Conservation (phyloP, 2,329 filamentous ascomycete species). For the Aspergillus novoparasiticus region DNA sequence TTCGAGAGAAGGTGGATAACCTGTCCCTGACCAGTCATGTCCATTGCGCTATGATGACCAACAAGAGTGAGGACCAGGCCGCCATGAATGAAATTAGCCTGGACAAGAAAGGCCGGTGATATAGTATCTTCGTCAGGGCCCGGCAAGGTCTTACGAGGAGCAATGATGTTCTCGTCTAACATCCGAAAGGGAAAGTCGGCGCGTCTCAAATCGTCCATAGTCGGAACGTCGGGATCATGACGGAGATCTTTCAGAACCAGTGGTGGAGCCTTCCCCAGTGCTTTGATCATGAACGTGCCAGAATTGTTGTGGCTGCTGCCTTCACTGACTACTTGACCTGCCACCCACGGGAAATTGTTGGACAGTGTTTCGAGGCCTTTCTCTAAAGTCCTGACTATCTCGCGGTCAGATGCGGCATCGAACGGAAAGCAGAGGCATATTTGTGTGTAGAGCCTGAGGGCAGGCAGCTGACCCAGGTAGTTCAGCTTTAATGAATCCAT, state of each 20-base stretch:
- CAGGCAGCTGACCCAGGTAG: conserved; percentile 46
- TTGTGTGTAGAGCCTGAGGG: conserved; percentile 52
- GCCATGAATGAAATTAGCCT: conserved; percentile 30
- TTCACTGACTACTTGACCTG: conserved; percentile 48
- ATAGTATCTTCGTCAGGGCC: conserved; percentile 17
- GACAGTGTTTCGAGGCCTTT: conserved; percentile 45
- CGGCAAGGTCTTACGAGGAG: conserved; percentile 46
- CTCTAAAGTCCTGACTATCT: conserved; percentile 35
- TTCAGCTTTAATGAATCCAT: conserved; percentile 34
- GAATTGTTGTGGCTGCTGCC: conserved; percentile 27
- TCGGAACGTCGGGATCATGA: conserved; percentile 36
- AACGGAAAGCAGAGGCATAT: conserved; percentile 46
- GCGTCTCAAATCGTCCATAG: conserved; percentile 41
- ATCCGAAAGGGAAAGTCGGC: conserved; percentile 51
- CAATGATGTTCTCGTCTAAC: conserved; percentile 51
- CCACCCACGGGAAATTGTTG: conserved; percentile 50
- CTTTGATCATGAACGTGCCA: conserved; percentile 45
- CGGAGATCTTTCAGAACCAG: conserved; percentile 50
- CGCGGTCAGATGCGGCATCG: conserved; percentile 22
- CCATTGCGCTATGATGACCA: conserved; percentile 54
- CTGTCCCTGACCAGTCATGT: conserved; percentile 53
- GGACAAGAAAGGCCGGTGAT: conserved; percentile 11
- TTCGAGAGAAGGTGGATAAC: conserved; percentile 53
- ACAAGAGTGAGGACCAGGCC: conserved; percentile 55
- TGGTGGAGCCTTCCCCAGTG: conserved; percentile 31